These are phyloP conservation scores for Rugosomyces carneus DNA, from an alignment of 1,284 basidiomycete genomes.

Conservation along the genomic window DNA sequence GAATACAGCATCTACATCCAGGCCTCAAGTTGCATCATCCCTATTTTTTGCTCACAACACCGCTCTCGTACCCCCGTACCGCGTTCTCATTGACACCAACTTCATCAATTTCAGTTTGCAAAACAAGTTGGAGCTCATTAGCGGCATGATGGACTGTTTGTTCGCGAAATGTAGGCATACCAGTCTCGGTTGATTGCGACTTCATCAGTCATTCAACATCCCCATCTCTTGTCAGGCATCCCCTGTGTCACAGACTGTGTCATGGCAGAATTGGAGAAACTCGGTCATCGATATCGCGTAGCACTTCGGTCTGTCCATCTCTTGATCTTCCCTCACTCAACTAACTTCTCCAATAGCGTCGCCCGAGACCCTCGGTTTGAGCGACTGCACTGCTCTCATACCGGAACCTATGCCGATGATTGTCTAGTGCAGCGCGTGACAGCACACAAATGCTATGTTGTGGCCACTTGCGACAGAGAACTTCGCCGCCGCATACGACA, in stretches of 20 bases:
- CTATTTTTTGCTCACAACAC: constrained; percentile 96
- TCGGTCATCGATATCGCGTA: constrained; percentile 93
- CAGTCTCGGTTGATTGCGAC: neutral
- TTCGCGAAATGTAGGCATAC: constrained; percentile 97
- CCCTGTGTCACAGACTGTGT: constrained; percentile 99
- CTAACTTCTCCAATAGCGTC: constrained; percentile 47
- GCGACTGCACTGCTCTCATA: constrained; percentile 85
- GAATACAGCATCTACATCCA: constrained; percentile 29
- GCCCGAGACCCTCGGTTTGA: constrained; percentile 98
- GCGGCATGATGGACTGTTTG: constrained; percentile 99
- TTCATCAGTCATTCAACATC: constrained; percentile 4
- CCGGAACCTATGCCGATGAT: constrained; percentile 97
- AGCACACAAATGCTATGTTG: constrained; percentile 94
- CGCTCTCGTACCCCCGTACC: constrained; percentile 93
- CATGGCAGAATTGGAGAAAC: constrained; percentile 95
- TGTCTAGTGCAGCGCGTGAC: constrained; percentile 95
- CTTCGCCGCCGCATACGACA: constrained; percentile 89
- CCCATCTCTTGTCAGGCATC: constrained; percentile 62
- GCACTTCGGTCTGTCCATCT: constrained; percentile 69
- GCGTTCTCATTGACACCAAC: constrained; percentile 98
- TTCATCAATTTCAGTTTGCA: constrained; percentile 99
- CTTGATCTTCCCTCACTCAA: constrained; percentile 3
- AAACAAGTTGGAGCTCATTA: constrained; percentile 95
- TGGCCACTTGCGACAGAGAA: constrained; percentile 97
- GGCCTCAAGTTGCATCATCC: constrained; percentile 80